Conservation (phyloP, 2,329 filamentous ascomycete species). For the Cyclaneusma minus region DNA sequence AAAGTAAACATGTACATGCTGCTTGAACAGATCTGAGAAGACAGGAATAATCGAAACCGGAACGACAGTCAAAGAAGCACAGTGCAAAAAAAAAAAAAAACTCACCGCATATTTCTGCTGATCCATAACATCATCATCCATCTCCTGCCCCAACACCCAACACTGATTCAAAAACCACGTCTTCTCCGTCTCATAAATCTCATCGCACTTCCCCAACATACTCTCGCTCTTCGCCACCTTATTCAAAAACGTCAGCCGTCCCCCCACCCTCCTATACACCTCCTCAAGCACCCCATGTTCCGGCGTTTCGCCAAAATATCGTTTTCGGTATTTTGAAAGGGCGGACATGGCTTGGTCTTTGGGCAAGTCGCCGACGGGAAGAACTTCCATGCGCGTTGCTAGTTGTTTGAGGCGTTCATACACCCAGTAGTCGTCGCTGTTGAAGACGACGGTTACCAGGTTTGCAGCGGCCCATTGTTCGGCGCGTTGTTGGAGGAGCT, state of each 20-base stretch:
- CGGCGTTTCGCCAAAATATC: slow-evolving; percentile 54
- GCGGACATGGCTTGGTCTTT: slow-evolving; percentile 65
- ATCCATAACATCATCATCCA: slow-evolving; percentile 97
- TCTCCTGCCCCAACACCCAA: slow-evolving; percentile 59
- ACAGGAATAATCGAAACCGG: not conserved
- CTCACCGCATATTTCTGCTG: slow-evolving; percentile 87
- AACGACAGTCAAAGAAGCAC: not conserved
- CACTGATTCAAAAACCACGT: slow-evolving; percentile 70
- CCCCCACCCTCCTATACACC: slow-evolving; percentile 77
- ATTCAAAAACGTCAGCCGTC: slow-evolving; percentile 75
- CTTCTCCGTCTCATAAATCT: slow-evolving; percentile 56
- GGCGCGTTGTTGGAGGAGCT: slow-evolving; percentile 86
- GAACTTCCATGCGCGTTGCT: slow-evolving; percentile 87
- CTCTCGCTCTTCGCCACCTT: slow-evolving; percentile 74
- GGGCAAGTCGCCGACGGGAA: slow-evolving; percentile 69
- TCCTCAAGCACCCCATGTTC: slow-evolving; percentile 43
- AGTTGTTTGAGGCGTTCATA: slow-evolving; percentile 89
- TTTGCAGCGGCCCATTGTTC: slow-evolving; percentile 93
- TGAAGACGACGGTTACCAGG: slow-evolving; percentile 84
- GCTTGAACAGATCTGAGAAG: not conserved
- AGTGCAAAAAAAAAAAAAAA: slow-evolving; percentile 11
- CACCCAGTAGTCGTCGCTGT: slow-evolving; percentile 97
- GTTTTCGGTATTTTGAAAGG: slow-evolving; percentile 62
- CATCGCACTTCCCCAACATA: slow-evolving; percentile 65
- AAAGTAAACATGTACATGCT: slow-evolving; percentile 1